Evolutionary conservation across 208 protist genomes (phyloP).

Genomic region (Trypanosoma congolense): DNA sequence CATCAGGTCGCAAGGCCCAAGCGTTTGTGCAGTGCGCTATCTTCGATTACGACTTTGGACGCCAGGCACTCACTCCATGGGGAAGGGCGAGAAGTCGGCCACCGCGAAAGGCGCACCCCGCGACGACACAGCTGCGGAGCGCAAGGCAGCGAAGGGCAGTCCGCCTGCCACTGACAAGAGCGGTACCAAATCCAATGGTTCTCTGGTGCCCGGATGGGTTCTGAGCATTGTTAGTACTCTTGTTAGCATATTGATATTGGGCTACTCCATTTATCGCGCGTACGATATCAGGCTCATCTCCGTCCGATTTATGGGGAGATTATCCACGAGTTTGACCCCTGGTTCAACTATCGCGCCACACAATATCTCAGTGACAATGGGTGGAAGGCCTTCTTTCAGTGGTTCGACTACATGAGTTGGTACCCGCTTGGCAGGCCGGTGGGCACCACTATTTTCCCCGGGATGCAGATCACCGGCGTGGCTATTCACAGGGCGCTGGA

Average conservation of each 20-base stretch:
- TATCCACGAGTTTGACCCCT: slow-evolving; percentile 93
- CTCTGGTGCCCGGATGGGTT: neutral
- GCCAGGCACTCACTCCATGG: neutral
- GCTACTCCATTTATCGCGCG: slow-evolving; percentile 25
- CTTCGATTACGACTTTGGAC: neutral
- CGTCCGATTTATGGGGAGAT: slow-evolving; percentile 77
- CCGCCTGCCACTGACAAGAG: neutral
- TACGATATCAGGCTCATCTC: slow-evolving; percentile 64
- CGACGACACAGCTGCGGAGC: neutral
- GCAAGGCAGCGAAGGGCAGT: neutral
- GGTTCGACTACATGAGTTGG: slow-evolving; percentile 98
- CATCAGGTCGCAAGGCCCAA: no score
- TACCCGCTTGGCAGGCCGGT: slow-evolving; percentile 98
- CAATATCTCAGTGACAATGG: slow-evolving; percentile 91
- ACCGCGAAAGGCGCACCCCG: neutral
- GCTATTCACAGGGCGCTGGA: slow-evolving; percentile 88
- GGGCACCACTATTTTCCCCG: slow-evolving; percentile 97
- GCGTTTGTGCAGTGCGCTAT: no score
- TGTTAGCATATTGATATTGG: slow-evolving; percentile 9
- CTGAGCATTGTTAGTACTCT: neutral
- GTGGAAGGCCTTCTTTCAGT: slow-evolving; percentile 96
- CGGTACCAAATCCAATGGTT: neutral
- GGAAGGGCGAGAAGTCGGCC: neutral
- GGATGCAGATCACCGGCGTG: slow-evolving; percentile 95
- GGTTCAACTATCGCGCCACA: slow-evolving; percentile 92